Evolutionary conservation across 495 filamentous ascomycete genomes (phyloP), one percentile per base, ranked within the genome.

Genomic region (Usnea hakonensis): DNA sequence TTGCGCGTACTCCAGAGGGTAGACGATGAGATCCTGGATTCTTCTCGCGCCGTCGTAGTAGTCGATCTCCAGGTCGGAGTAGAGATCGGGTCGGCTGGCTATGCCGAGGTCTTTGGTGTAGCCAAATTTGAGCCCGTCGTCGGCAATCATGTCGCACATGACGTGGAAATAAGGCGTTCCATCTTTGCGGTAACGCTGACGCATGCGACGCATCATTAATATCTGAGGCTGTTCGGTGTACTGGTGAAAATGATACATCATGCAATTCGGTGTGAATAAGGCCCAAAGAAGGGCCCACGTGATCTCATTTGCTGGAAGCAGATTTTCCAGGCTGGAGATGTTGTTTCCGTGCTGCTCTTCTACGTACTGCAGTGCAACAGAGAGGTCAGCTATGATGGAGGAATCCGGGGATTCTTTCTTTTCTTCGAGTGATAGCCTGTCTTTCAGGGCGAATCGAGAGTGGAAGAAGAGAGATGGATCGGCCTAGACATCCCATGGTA

Each of bases 381-480:
- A 46, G 26, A 69, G 23, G 50, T 69, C 63, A 2, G 60, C 60
- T 26, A 66, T 41, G 5, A 69, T 48, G 5, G 54, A 41, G 5
- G 52, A 41, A 28, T 68, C 50, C 5, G 58, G 55, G 21, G 38
- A 4, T n/a, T 55, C 38, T 41, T 62, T 63, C 7, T 57, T 55
- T 32, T 60, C 60, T 58, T 69, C 68, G 37, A 32, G 36, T n/a
- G 55, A 37, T 19, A 65, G 48, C 30, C 59, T 33, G 14, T 63
- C 59, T 41, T 57, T 43, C 13, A 69, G 63, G 17, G 52, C 57
- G 35, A 57, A 44, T 46, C 52, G 52, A 9, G 68, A 60, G 32
- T 69, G 59, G 43, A 68, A 69, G 6, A 69, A 63, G 9, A 68
- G 66, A 11, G 58, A 48, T 35, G 66, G 68, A 61, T 67, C 61